These are phyloP conservation scores for Mucor racemosus DNA, from an alignment of 371 early-diverging fungal genomes.

Conservation along the genomic window DNA sequence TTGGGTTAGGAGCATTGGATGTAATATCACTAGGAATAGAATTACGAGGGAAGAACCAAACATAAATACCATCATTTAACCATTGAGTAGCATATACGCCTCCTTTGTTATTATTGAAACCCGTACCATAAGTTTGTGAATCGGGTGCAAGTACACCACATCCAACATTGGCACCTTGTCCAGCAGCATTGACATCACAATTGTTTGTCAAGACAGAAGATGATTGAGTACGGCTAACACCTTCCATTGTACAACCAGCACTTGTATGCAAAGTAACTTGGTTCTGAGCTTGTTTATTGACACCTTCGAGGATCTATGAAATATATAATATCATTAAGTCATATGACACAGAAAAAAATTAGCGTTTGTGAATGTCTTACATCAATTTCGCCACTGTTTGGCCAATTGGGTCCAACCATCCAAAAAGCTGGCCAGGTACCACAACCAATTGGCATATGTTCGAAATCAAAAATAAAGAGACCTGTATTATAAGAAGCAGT, in stretches of 20 bases:
- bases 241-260: constrained; percentile 27
- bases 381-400: constrained; percentile 45
- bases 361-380: too few relatives aligned
- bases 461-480: constrained; percentile 38
- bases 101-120: constrained; percentile 39
- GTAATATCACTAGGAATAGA: constrained; percentile 40
- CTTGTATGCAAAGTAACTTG: constrained; percentile 24
- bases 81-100: constrained; percentile 46
- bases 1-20: constrained; percentile 29
- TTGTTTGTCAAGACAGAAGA: constrained; percentile 4
- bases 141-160: constrained; percentile 23
- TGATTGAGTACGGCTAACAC: neutral
- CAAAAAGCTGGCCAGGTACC: constrained; percentile 51
- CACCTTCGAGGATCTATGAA: constrained; percentile 50
- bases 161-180: constrained; percentile 30
- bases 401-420: constrained; percentile 42
- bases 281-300: constrained; percentile 32
- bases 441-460: constrained; percentile 48
- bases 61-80: constrained; percentile 30
- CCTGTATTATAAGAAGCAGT: constrained; percentile 23
- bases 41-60: constrained; percentile 38
- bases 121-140: constrained; percentile 30
- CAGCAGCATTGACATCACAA: constrained; percentile 24
- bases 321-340: too few relatives aligned
- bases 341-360: too few relatives aligned